Conservation (phyloP, 257 asterid genomes). For the Capsicum rhomboideum region DNA sequence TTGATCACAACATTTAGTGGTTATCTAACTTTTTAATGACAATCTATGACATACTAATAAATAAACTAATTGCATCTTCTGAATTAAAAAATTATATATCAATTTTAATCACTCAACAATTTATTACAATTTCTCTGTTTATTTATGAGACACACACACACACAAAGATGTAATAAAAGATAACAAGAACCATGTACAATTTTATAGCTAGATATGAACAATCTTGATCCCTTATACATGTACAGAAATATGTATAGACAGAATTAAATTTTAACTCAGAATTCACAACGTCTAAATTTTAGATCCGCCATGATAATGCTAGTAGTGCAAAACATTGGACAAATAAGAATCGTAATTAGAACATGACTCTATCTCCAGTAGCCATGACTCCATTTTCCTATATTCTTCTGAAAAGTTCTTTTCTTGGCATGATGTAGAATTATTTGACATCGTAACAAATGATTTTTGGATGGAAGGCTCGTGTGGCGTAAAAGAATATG, state of each 20-base stretch:
- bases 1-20: too few species aligned
- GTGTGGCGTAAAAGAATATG: conserved; percentile 15
- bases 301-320: not conserved
- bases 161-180: not conserved
- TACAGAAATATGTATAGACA: not conserved
- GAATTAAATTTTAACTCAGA: not conserved
- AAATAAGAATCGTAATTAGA: conserved; percentile 31
- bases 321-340: not conserved
- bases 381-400: conserved; percentile 42
- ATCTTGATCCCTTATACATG: not conserved
- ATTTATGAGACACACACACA: not conserved
- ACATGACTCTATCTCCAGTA: conserved; percentile 37
- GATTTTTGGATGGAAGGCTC: conserved; percentile 17
- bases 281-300: not conserved
- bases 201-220: not conserved
- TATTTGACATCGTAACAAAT: not conserved
- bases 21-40: too few species aligned
- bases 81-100: not conserved
- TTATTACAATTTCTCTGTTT: not conserved
- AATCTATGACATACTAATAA: not conserved
- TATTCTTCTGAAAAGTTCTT: conserved; percentile 6
- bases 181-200: not conserved
- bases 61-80: not conserved
- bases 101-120: not conserved
- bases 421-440: not conserved